Evolutionary conservation across 495 filamentous ascomycete genomes (phyloP), one percentile per base, ranked within the genome.

Genomic region (Neurospora discreta): DNA sequence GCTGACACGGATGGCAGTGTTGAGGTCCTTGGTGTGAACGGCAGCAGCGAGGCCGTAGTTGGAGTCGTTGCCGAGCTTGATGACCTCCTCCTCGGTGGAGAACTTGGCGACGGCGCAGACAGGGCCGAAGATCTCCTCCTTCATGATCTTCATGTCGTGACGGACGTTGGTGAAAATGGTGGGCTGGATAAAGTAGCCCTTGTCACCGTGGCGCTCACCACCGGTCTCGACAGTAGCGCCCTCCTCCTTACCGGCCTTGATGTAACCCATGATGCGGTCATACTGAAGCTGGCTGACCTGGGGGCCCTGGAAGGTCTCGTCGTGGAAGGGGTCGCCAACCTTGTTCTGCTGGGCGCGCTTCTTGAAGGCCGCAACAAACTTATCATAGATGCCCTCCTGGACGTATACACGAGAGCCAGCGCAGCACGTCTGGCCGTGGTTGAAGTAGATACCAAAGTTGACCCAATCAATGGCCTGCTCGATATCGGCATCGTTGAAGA

Each of bases 371-470:
- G 86, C 85, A 72, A 98, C 79, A 81, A 98, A 98, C 86, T 96
- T 91, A 85, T 98, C 95, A 84, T 98, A 95, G 83, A 98, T 93
- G 70, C 87, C 90, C 80, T 97, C 94, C 82, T 98, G 95, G 71
- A 98, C 95, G 83, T 97, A 97, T 80, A 98, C 87, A 78, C 95
- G 92, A 71, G 94, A 97, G 76, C 95, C 95, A 75, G 95, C 95
- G 79, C 94, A 98, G 91, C 95, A 98, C 90, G 91, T 94, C 84
- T 98, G 95, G 79, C 95, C 95, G 85, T 98, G 95, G 89, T 98
- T 98, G 87, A 87, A 98, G 91, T 93, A 98, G 80, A 98, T 97
- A 81, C 95, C 95, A 73, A 95, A 97, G 91, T 98, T 98, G 81
- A 95, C 92, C 95, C 95, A 98, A 20, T 90, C 93, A 83, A 98